Conservation (phyloP, 1,284 basidiomycete genomes). For the Sanghuangporus weigelae region DNA sequence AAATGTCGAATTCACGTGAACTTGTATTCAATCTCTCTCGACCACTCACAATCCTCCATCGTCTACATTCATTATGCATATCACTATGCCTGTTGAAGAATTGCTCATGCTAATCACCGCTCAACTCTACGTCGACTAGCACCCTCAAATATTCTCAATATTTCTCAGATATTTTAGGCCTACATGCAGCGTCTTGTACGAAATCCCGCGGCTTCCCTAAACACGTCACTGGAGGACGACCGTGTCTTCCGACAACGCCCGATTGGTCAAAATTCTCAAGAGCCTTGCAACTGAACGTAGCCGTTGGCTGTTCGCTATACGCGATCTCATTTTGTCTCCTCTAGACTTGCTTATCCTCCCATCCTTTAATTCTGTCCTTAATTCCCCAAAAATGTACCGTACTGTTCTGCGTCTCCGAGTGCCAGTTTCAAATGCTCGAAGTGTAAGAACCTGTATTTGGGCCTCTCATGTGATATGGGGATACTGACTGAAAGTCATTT, state of each 20-base stretch:
- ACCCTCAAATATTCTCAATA: no score
- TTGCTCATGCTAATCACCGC: no score
- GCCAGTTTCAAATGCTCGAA: background rate
- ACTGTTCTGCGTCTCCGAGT: slow-evolving; percentile 1
- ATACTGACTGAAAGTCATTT: slow-evolving; percentile 9
- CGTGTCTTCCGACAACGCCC: slow-evolving; percentile 2
- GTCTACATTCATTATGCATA: background rate
- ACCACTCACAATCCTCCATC: background rate
- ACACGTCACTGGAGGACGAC: background rate
- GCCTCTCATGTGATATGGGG: slow-evolving; percentile 32
- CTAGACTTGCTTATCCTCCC: background rate
- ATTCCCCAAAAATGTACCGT: background rate
- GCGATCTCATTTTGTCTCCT: background rate
- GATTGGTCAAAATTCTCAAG: background rate
- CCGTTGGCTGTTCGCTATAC: background rate
- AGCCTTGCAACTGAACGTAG: no score
- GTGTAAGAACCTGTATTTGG: background rate
- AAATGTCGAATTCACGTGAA: slow-evolving; percentile 6
- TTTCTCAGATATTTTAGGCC: no score
- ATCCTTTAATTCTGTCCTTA: background rate
- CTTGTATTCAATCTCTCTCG: background rate
- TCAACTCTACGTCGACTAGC: no score
- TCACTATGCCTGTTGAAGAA: background rate
- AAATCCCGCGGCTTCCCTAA: background rate
- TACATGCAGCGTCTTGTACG: no score